A percentile compares a stretch with the other conserved stretches of the same genome.
These are phyloP conservation scores for Posidonia oceanica DNA, from an alignment of 116 monocot species.

Conservation along the genomic window DNA sequence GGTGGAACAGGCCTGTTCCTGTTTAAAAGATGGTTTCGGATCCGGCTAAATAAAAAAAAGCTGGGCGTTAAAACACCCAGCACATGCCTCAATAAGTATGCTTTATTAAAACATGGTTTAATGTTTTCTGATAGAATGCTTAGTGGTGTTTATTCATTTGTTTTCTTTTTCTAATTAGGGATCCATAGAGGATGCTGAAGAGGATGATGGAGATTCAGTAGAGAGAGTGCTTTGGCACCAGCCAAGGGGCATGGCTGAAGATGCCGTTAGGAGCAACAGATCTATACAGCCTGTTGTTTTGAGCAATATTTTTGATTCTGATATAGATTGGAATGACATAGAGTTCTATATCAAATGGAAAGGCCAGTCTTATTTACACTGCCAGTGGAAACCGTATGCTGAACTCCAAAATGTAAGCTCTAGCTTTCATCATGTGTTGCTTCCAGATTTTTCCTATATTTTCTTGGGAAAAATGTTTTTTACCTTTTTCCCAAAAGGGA, in stretches of 20 bases:
- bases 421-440: neutral
- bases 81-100: too few relatives aligned
- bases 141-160: neutral
- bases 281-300: slow-evolving; percentile 48
- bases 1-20: too few relatives aligned
- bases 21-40: too few relatives aligned
- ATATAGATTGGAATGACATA: slow-evolving; percentile 68
- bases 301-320: slow-evolving; percentile 28
- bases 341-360: slow-evolving; percentile 98
- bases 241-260: slow-evolving; percentile 63
- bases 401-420: slow-evolving; percentile 84
- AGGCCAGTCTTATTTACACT: slow-evolving; percentile 93
- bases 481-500: neutral
- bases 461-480: neutral
- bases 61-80: too few relatives aligned
- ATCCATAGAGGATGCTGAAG: slow-evolving; percentile 62
- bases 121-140: neutral
- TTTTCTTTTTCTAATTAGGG: slow-evolving; percentile 6
- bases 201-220: slow-evolving; percentile 91
- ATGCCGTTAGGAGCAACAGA: slow-evolving; percentile 50
- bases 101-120: too few relatives aligned
- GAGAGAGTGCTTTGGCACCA: slow-evolving; percentile 97
- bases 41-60: neutral
- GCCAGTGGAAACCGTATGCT: slow-evolving; percentile 74
- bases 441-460: neutral